Evolutionary conservation across 805 yeast species (phyloP).

Genomic region (Jamesozyma spencerorum): DNA sequence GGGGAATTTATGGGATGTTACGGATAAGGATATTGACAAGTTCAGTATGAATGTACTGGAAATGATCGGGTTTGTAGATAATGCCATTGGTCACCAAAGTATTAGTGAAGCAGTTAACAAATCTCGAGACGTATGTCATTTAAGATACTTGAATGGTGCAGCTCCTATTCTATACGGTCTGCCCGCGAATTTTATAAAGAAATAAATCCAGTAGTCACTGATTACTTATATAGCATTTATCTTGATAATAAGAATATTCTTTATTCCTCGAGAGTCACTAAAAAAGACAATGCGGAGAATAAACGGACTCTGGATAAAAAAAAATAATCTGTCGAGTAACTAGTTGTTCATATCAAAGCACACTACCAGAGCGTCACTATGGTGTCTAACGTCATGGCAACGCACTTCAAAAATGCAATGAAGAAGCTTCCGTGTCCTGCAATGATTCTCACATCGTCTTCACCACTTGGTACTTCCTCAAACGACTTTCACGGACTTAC

Average conservation of each 20-base stretch:
- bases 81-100: constrained; percentile 14
- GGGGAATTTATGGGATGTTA: constrained; percentile 92
- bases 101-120: constrained; percentile 49
- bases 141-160: constrained; percentile 76
- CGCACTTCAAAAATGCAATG: constrained; percentile 25
- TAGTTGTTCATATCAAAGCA: too few relatives aligned
- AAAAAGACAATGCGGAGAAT: too few relatives aligned
- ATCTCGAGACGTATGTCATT: constrained; percentile 59
- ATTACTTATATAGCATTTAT: too few relatives aligned
- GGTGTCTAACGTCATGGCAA: constrained; percentile 1
- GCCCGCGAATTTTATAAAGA: constrained; percentile 34
- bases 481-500: constrained; percentile 53
- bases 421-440: constrained; percentile 43
- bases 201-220: neutral
- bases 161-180: constrained; percentile 90
- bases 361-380: neutral
- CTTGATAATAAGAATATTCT: too few relatives aligned
- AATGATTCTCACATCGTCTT: constrained; percentile 50
- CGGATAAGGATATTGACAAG: constrained; percentile 87
- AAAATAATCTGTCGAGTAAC: too few relatives aligned
- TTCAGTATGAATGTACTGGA: constrained; percentile 56
- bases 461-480: constrained; percentile 18
- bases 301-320: too few relatives aligned
- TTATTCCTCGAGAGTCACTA: too few relatives aligned
- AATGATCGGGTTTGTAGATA: constrained; percentile 51